Evolutionary conservation across 371 early-diverging fungal genomes (phyloP), one percentile per base, ranked within the genome.

Genomic region (Syncephalastrum sp.): DNA sequence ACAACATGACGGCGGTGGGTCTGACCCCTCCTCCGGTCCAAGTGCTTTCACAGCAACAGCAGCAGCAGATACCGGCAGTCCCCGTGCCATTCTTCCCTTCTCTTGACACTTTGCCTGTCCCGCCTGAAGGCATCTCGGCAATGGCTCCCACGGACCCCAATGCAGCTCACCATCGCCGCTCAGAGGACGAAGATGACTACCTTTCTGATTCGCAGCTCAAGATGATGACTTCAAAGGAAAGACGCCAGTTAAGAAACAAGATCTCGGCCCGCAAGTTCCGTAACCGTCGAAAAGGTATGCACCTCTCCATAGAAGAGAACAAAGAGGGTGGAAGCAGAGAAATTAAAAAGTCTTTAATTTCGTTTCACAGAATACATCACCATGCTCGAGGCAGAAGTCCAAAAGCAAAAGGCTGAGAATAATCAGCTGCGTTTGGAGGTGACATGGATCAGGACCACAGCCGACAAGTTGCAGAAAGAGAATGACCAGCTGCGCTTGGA

Each of bases 181-280:
- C 54, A 14, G 54, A 54, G 12, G 55, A 58, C 16, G 64, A 57
- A n/a, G 64, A 63, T 7, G 65, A 60, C 15, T 50, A 65, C n/a
- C 38, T 60, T 19, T 54, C 65, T n/a, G 75, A 74, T 38, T 61
- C 69, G 25, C 74, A 74, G 54, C 47, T 82, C 19, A 85, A 84
- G 55, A 77, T 79, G 50, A 81, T 91, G 77, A 77, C 86, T 2
- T 79, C 90, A n/a, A 91, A 89, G 59, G 92, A 94, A 68, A 81
- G 93, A n/a, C 77, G 94, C 45, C 93, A 92, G 64, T 68, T 93
- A 53, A 75, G 94, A 29, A 94, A 94, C 75, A 93, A 93, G 68
- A 87, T 93, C 33, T 91, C 92, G n/a, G 95, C 95, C 14, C 77
- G 95, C 56, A 91, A 91, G 67, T 94, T 94, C 66, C 82, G 95